Conservation (phyloP, 2,329 filamentous ascomycete genomes). For the Neonectria coccinea region DNA sequence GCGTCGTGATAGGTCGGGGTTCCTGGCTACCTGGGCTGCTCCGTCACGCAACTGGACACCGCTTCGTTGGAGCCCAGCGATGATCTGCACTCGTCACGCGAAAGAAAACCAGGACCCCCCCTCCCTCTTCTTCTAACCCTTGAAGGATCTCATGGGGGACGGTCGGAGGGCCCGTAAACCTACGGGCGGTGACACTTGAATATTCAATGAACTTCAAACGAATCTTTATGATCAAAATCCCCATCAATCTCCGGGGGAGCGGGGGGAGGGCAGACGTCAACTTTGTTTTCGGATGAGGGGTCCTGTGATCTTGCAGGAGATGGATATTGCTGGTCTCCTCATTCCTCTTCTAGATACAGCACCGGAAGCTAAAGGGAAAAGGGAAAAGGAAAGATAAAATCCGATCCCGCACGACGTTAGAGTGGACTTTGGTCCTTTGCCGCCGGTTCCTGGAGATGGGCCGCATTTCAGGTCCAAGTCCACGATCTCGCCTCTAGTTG, state of each 20-base stretch:
- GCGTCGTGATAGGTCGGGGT: slow-evolving; percentile 24
- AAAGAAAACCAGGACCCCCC: slow-evolving; percentile 27
- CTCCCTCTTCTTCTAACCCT: slow-evolving; percentile 16
- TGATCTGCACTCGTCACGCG: slow-evolving; percentile 38
- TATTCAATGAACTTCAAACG: slow-evolving; percentile 7
- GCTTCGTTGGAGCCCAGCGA: slow-evolving; percentile 38
- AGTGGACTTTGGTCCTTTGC: slow-evolving; percentile 6
- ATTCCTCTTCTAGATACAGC: slow-evolving; percentile 1
- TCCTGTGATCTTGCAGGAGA: slow-evolving; percentile 6
- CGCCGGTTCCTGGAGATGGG: slow-evolving; percentile 27
- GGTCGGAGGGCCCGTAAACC: slow-evolving; percentile 12
- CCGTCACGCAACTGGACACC: slow-evolving; percentile 36
- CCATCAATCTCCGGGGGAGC: slow-evolving; percentile 21
- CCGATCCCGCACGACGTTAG: neutral
- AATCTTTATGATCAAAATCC: slow-evolving; percentile 1
- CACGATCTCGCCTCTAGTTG: slow-evolving; percentile 13
- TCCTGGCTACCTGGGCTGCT: slow-evolving; percentile 12
- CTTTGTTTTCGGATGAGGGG: slow-evolving; percentile 3
- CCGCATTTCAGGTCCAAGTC: slow-evolving; percentile 18
- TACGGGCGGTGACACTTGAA: slow-evolving; percentile 13
- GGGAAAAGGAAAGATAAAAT: neutral
- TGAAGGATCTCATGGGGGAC: slow-evolving; percentile 19
- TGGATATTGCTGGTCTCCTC: neutral
- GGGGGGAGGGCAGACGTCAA: slow-evolving; percentile 14
- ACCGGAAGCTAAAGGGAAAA: neutral